Percentiles rank a stretch among this genome's conserved stretches.
Conservation (phyloP, 257 asterid species). For the Fraxinus quadrangulata region DNA sequence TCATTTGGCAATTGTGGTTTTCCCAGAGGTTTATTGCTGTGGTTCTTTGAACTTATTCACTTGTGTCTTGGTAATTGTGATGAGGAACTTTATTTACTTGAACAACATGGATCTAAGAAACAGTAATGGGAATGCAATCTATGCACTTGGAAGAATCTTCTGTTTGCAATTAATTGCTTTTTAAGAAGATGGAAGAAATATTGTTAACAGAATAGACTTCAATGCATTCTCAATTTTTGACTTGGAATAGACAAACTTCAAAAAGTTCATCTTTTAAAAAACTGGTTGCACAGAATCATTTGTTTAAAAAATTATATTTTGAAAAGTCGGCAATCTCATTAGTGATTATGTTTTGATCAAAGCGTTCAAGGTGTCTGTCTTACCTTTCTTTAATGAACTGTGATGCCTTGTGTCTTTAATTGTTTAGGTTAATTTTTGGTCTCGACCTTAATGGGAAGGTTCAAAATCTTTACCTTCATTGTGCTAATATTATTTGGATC, state of each 20-base stretch:
- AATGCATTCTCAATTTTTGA: slow-evolving; percentile 18
- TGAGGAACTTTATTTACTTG: not conserved
- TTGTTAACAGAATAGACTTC: not conserved
- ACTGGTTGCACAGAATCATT: not conserved
- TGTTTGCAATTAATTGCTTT: slow-evolving; percentile 3
- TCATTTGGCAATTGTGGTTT: not conserved
- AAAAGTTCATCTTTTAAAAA: slow-evolving; percentile 6
- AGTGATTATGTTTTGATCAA: slow-evolving; percentile 45
- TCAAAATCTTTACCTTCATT: too few relatives aligned
- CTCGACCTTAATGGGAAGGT: too few relatives aligned
- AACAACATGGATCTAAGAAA: not conserved
- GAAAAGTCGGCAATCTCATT: not conserved
- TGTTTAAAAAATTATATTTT: not conserved
- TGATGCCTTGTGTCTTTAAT: slow-evolving; percentile 50
- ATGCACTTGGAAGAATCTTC: not conserved
- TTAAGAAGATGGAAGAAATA: not conserved
- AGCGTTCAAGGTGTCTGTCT: slow-evolving; percentile 82
- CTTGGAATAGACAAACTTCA: slow-evolving; percentile 14
- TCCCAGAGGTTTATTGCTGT: not conserved
- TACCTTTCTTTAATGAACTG: slow-evolving; percentile 90
- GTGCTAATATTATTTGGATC: too few relatives aligned
- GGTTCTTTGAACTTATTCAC: not conserved
- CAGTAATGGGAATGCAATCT: slow-evolving; percentile 2
- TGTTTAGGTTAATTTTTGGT: too few relatives aligned
- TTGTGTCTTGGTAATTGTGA: too few relatives aligned